A percentile compares a stretch with the other conserved stretches of the same genome.
phyloP scores from a whole-genome alignment of 306 rosid genomes.

The Calophaca sinica region DNA sequence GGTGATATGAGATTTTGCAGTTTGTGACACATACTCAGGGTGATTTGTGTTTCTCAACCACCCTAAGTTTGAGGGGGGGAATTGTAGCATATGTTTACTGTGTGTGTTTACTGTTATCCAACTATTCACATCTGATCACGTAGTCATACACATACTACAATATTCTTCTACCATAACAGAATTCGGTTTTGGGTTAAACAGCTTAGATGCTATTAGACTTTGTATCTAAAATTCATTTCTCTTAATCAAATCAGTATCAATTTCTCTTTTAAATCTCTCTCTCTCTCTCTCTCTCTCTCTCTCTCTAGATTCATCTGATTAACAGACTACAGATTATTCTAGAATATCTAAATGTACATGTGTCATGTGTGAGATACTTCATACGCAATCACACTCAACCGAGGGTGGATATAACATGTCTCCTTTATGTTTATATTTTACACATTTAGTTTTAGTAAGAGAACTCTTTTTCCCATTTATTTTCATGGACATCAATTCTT shows the following conservation, averaged over 20 bases:
- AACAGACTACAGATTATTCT: not conserved
- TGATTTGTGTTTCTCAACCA: too few relatives aligned
- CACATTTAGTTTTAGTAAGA: constrained; percentile 32
- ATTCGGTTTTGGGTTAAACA: too few relatives aligned
- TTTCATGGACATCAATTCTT: constrained; percentile 39
- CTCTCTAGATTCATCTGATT: not conserved
- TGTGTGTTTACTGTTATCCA: too few relatives aligned
- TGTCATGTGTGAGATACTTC: not conserved
- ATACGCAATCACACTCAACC: not conserved
- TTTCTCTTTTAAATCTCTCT: not conserved
- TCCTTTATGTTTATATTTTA: constrained; percentile 18
- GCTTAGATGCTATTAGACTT: not conserved
- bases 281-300: too few relatives aligned
- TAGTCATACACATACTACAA: too few relatives aligned
- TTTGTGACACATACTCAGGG: too few relatives aligned
- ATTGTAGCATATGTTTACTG: too few relatives aligned
- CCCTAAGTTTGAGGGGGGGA: too few relatives aligned
- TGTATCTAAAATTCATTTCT: not conserved
- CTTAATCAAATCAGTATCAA: not conserved
- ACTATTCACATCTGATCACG: too few relatives aligned
- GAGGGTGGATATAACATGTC: not conserved
- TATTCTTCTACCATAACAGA: too few relatives aligned
- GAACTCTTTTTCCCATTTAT: constrained; percentile 24
- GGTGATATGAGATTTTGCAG: too few relatives aligned
- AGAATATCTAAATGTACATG: not conserved